phyloP scores from a whole-genome alignment of 1,139 yeast species.

The Hyphopichia khmerensis region DNA sequence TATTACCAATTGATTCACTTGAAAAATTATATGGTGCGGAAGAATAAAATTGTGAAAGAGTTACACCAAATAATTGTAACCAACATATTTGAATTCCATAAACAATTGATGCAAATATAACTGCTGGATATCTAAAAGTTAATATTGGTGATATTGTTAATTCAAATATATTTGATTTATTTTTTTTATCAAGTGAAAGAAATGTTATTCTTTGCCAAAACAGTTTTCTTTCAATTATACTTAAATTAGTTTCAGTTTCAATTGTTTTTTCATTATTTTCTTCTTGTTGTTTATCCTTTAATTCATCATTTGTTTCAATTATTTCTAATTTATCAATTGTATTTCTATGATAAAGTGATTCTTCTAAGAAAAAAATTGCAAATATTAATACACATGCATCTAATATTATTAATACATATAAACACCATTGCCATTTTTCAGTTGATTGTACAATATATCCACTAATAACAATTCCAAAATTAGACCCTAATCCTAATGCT shows the following conservation, averaged over 20 bases:
- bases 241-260: neutral
- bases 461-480: conserved; percentile 46
- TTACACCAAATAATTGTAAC: conserved; percentile 4
- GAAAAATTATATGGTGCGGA: conserved; percentile 6
- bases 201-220: neutral
- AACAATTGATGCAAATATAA: conserved; percentile 1
- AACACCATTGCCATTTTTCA: conserved; percentile 4
- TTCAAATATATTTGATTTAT: conserved; percentile 10
- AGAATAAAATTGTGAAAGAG: conserved; percentile 4
- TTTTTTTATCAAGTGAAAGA: conserved; percentile 4
- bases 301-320: neutral
- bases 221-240: neutral
- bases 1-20: conserved; percentile 3
- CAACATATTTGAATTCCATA: conserved; percentile 7
- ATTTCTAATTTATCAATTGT: neutral
- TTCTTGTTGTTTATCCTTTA: neutral
- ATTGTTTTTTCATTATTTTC: conserved; percentile 1
- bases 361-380: conserved; percentile 4
- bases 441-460: conserved; percentile 22
- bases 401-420: conserved; percentile 7
- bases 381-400: conserved; percentile 11
- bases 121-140: conserved; percentile 6
- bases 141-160: conserved; percentile 7
- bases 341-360: conserved; percentile 1
- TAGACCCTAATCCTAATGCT: conserved; percentile 37